Evolutionary conservation across 2,329 filamentous ascomycete genomes (phyloP).

Genomic region (Alternaria gansuensis): DNA sequence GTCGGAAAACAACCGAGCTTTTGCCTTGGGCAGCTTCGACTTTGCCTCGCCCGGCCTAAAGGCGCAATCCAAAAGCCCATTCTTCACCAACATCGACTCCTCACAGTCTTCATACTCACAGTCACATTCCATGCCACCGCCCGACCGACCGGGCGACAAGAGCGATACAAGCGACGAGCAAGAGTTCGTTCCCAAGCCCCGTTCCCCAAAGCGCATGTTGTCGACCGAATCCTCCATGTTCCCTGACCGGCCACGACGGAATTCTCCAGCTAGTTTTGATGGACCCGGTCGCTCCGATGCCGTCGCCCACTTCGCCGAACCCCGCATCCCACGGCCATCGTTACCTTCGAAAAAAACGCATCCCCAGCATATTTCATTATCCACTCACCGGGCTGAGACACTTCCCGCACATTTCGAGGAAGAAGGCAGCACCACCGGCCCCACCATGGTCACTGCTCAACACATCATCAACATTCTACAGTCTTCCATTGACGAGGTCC

Average conservation of each 20-base stretch:
- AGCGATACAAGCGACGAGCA: constrained; percentile 33
- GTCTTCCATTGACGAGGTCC: constrained; percentile 61
- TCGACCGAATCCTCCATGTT: constrained; percentile 56
- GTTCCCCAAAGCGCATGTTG: constrained; percentile 61
- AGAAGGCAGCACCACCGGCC: constrained; percentile 41
- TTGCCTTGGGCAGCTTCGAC: constrained; percentile 54
- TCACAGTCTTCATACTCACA: constrained; percentile 37
- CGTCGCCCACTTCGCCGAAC: constrained; percentile 48
- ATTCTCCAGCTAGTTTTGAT: constrained; percentile 59
- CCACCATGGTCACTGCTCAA: constrained; percentile 58
- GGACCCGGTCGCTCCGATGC: constrained; percentile 47
- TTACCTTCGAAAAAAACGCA: constrained; percentile 38
- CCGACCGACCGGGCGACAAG: constrained; percentile 23
- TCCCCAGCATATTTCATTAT: constrained; percentile 27
- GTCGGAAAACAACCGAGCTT: constrained; percentile 66
- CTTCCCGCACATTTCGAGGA: constrained; percentile 49
- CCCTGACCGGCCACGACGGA: constrained; percentile 55
- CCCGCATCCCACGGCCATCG: constrained; percentile 44
- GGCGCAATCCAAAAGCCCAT: constrained; percentile 37
- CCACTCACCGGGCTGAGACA: constrained; percentile 57
- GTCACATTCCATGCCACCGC: constrained; percentile 48
- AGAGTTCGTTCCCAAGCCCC: constrained; percentile 39
- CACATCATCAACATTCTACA: constrained; percentile 60
- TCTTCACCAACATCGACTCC: constrained; percentile 36
- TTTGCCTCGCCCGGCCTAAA: constrained; percentile 51